Conservation (phyloP, 129 eudicot species). For the Centrapalus pauciflorus region DNA sequence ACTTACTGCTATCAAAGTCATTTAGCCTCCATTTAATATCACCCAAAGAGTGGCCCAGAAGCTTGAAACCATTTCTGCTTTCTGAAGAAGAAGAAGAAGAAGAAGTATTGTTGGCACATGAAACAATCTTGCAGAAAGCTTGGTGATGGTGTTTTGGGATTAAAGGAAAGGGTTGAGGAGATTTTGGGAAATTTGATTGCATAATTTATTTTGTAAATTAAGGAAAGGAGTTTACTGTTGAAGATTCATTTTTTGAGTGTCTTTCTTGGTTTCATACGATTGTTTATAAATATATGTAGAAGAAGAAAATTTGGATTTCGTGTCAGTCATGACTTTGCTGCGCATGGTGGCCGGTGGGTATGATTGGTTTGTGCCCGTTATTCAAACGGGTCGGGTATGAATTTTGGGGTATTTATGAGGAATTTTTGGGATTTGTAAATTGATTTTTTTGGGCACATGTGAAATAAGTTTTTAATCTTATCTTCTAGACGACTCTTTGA, state of each 20-base stretch:
- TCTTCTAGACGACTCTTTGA: neutral
- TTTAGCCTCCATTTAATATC: constrained; percentile 53
- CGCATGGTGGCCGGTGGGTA: constrained; percentile 21
- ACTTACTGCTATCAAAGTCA: constrained; percentile 75
- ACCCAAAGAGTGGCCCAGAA: constrained; percentile 39
- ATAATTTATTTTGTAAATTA: constrained; percentile 17
- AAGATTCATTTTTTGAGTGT: constrained; percentile 22
- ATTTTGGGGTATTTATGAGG: neutral
- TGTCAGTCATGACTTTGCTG: neutral
- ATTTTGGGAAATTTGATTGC: constrained; percentile 43
- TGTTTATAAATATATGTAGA: constrained; percentile 5
- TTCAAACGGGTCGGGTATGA: constrained; percentile 21
- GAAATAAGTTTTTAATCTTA: neutral
- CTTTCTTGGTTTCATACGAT: neutral
- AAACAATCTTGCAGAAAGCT: constrained; percentile 36
- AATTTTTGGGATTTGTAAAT: neutral
- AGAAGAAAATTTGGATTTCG: constrained; percentile 19
- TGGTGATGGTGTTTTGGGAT: constrained; percentile 39
- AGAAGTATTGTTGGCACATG: constrained; percentile 51
- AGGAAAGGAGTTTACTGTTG: constrained; percentile 15
- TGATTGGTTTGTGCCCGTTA: constrained; percentile 4
- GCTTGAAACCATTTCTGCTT: constrained; percentile 51
- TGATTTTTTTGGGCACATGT: neutral
- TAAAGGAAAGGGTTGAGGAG: constrained; percentile 30
- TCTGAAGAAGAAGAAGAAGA: constrained; percentile 42